Percentiles rank a stretch among this genome's conserved stretches.
Conservation (phyloP, 495 filamentous ascomycete species). For the Bathelium albidoporum region DNA sequence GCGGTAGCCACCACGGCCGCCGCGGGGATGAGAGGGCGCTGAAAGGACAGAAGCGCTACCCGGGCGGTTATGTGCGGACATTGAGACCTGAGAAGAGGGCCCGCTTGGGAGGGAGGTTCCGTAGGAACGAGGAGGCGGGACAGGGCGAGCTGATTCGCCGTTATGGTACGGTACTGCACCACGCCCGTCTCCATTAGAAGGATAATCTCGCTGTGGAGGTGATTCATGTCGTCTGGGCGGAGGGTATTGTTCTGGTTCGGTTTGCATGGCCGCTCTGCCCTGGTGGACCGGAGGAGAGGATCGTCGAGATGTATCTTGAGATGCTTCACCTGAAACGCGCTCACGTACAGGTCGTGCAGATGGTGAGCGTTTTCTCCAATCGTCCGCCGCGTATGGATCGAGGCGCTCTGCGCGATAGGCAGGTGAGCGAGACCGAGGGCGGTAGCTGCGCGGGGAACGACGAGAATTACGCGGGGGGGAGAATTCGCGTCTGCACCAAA, state of each 20-base stretch:
- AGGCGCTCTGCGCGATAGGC: conserved; percentile 21
- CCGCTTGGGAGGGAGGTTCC: conserved; percentile 37
- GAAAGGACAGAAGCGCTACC: conserved; percentile 42
- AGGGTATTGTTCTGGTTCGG: conserved; percentile 7
- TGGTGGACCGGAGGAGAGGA: conserved; percentile 34
- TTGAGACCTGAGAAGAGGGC: conserved; percentile 37
- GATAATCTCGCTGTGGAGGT: conserved; percentile 17
- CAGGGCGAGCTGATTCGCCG: conserved; percentile 13
- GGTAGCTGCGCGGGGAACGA: conserved; percentile 16
- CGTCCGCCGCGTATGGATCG: conserved; percentile 24
- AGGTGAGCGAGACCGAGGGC: conserved; percentile 32
- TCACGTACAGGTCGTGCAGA: conserved; percentile 20
- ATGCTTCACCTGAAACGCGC: conserved; percentile 26
- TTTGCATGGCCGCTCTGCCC: conserved; percentile 22
- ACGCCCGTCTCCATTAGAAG: not conserved
- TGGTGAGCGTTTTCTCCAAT: conserved; percentile 29
- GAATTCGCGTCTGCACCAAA: conserved; percentile 12
- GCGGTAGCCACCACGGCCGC: conserved; percentile 29
- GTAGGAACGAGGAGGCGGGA: conserved; percentile 23
- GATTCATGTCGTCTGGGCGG: conserved; percentile 20
- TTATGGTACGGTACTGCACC: conserved; percentile 7
- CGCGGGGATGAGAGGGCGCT: conserved; percentile 47
- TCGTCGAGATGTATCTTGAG: conserved; percentile 27
- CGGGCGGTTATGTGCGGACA: conserved; percentile 40
- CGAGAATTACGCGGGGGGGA: conserved; percentile 24